Conservation (phyloP, 2,329 filamentous ascomycete genomes). For the Lasiodiplodia citricola region DNA sequence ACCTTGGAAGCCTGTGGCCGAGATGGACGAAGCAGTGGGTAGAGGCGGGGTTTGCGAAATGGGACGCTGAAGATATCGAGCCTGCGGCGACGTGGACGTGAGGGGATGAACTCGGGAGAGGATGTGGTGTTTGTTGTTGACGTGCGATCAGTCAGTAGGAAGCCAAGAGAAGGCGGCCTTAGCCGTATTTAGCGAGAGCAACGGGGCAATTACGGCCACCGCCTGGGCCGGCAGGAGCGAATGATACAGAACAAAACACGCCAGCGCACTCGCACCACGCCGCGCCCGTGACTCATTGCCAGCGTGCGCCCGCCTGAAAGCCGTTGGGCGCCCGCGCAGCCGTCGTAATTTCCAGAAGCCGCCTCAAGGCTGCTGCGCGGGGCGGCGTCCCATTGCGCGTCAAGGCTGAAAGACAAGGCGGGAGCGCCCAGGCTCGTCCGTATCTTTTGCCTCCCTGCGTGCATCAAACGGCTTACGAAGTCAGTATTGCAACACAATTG, state of each 20-base stretch:
- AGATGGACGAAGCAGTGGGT: constrained; percentile 12
- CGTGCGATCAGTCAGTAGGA: constrained; percentile 26
- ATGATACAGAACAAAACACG: constrained; percentile 20
- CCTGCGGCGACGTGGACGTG: constrained; percentile 25
- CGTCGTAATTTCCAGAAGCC: not conserved
- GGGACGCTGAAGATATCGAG: constrained; percentile 25
- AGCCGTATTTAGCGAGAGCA: constrained; percentile 25
- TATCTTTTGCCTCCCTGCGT: constrained; percentile 22
- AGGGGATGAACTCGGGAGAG: constrained; percentile 20
- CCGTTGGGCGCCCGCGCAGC: constrained; percentile 13
- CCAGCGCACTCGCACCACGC: constrained; percentile 20
- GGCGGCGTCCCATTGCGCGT: not conserved
- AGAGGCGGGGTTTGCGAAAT: constrained; percentile 9
- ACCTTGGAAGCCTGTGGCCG: constrained; percentile 24
- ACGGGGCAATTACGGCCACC: constrained; percentile 25
- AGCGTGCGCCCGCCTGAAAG: not conserved
- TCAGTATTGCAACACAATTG: not conserved
- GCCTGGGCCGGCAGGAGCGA: constrained; percentile 20
- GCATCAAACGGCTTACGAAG: constrained; percentile 23
- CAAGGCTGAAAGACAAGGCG: not conserved
- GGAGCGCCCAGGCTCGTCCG: constrained; percentile 9
- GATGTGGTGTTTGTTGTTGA: constrained; percentile 27
- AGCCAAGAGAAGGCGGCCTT: constrained; percentile 24
- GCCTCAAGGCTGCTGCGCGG: not conserved
- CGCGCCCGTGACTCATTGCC: constrained; percentile 20